These are phyloP conservation scores for Physaria fendleri DNA, from an alignment of 345 rosid species.

Conservation along the genomic window DNA sequence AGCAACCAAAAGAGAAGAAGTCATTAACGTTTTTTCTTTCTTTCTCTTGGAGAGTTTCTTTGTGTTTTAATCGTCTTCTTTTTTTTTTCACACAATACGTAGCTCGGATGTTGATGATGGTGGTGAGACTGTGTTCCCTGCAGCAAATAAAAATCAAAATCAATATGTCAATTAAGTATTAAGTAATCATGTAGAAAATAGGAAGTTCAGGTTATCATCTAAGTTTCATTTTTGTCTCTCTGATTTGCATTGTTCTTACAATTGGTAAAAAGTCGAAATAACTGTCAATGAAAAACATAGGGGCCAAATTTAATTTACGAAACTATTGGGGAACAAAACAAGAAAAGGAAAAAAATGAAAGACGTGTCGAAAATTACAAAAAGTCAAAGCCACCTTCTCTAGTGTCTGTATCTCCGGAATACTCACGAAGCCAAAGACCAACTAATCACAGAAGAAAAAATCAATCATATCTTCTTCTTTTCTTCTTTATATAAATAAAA, in stretches of 20 bases:
- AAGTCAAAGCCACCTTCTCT: slow-evolving; percentile 31
- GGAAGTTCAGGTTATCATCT: too few relatives aligned
- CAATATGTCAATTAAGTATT: too few relatives aligned
- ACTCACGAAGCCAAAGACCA: slow-evolving; percentile 13
- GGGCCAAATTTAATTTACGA: too few relatives aligned
- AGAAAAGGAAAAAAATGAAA: neutral
- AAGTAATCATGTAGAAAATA: too few relatives aligned
- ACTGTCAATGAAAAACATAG: too few relatives aligned
- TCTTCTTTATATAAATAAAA: neutral
- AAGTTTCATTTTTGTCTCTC: too few relatives aligned
- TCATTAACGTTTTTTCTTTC: too few relatives aligned
- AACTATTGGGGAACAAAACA: neutral
- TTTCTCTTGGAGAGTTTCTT: neutral
- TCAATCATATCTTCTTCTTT: neutral
- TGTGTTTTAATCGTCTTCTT: neutral
- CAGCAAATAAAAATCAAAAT: too few relatives aligned
- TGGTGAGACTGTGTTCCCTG: slow-evolving; percentile 93
- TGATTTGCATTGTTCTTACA: too few relatives aligned
- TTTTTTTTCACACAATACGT: slow-evolving; percentile 10
- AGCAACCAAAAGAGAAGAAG: slow-evolving; percentile 29
- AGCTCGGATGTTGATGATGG: slow-evolving; percentile 98
- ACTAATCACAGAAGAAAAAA: slow-evolving; percentile 8
- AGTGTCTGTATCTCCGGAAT: slow-evolving; percentile 14
- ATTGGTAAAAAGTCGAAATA: too few relatives aligned
- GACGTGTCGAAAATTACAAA: neutral